Conservation (phyloP, 768 basidiomycete genomes). For the Sarcomyxa edulis region DNA sequence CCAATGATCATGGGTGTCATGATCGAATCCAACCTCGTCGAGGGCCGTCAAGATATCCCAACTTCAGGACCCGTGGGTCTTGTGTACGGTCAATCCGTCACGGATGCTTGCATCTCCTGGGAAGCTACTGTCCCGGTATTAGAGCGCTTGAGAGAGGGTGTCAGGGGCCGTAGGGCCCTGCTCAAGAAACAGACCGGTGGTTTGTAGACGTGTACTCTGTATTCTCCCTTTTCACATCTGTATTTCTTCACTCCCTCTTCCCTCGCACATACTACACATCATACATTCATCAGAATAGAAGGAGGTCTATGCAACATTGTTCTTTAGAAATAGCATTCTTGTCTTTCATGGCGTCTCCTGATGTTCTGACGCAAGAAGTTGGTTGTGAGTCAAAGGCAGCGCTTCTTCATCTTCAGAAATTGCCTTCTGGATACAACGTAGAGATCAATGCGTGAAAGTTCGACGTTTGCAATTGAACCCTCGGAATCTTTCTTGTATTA, state of each 20-base stretch:
- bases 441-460: too few relatives aligned
- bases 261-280: background rate
- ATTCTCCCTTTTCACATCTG: background rate
- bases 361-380: too few relatives aligned
- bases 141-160: constrained; percentile 83
- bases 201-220: constrained; percentile 4
- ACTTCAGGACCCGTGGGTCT: constrained; percentile 63
- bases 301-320: too few relatives aligned
- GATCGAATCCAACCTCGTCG: constrained; percentile 89
- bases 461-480: too few relatives aligned
- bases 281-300: background rate
- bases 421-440: too few relatives aligned
- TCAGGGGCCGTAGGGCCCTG: constrained; percentile 64
- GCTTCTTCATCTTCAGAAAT: too few relatives aligned
- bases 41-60: constrained; percentile 85
- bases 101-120: constrained; percentile 90
- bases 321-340: too few relatives aligned
- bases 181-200: constrained; percentile 27
- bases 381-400: too few relatives aligned
- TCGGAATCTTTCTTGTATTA: too few relatives aligned
- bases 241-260: background rate
- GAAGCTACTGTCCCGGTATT: constrained; percentile 77
- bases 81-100: constrained; percentile 82
- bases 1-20: constrained; percentile 85
- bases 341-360: too few relatives aligned